A percentile compares a stretch with the other conserved stretches of the same genome.
phyloP scores from a whole-genome alignment of 2,329 filamentous ascomycete species.

The Aquanectria penicillioides region DNA sequence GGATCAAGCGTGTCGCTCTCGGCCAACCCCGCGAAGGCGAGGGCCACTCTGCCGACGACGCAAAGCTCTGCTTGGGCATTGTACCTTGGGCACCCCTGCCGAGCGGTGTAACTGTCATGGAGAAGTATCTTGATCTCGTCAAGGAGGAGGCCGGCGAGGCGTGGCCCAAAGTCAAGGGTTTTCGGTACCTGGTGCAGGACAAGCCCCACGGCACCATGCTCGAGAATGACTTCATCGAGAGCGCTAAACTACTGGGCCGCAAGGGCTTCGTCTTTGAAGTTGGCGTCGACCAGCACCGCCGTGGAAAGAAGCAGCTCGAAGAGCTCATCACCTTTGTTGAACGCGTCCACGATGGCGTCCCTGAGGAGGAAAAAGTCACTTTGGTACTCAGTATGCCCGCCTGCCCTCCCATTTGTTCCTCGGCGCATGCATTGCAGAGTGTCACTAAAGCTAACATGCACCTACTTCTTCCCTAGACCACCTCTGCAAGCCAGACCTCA shows the following conservation, averaged over 20 bases:
- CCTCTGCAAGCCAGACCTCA: slow-evolving; percentile 86
- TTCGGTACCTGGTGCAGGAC: slow-evolving; percentile 85
- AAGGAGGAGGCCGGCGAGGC: slow-evolving; percentile 69
- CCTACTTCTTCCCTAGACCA: slow-evolving; percentile 69
- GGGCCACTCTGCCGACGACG: slow-evolving; percentile 60
- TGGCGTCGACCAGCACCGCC: slow-evolving; percentile 82
- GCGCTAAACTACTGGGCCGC: slow-evolving; percentile 71
- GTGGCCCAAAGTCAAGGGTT: slow-evolving; percentile 78
- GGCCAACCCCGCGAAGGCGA: slow-evolving; percentile 67
- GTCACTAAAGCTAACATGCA: slow-evolving; percentile 20
- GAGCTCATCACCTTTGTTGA: slow-evolving; percentile 77
- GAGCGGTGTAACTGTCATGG: slow-evolving; percentile 67
- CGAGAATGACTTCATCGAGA: slow-evolving; percentile 69
- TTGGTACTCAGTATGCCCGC: slow-evolving; percentile 76
- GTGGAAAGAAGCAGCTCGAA: slow-evolving; percentile 78
- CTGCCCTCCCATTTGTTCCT: neutral
- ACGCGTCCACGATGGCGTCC: slow-evolving; percentile 69
- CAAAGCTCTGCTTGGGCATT: slow-evolving; percentile 71
- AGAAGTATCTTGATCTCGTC: slow-evolving; percentile 71
- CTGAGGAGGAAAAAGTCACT: slow-evolving; percentile 67
- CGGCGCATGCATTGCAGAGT: neutral
- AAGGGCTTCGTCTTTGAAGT: slow-evolving; percentile 80
- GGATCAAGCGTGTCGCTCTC: slow-evolving; percentile 72
- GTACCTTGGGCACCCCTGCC: slow-evolving; percentile 89
- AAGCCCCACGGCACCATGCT: slow-evolving; percentile 75